Percentiles rank a stretch among this genome's conserved stretches.
Conservation (phyloP, 164 flowering plant genomes). For the Tetracentron sinense region DNA sequence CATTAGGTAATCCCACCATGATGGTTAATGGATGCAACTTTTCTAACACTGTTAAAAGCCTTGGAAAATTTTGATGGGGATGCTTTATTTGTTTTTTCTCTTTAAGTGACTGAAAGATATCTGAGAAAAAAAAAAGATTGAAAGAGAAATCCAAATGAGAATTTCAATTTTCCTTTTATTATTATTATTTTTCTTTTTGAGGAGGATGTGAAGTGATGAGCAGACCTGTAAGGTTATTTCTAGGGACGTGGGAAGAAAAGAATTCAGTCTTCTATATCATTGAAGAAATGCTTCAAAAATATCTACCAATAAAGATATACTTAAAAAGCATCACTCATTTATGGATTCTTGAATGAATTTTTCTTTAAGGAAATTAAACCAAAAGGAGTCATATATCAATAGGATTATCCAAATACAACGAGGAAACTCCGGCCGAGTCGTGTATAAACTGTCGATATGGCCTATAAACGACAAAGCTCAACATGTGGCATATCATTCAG, state of each 20-base stretch:
- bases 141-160: slow-evolving; percentile 34
- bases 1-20: slow-evolving; percentile 61
- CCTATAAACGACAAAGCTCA: too few relatives aligned
- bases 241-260: slow-evolving; percentile 67
- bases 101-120: slow-evolving; percentile 29
- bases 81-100: slow-evolving; percentile 29
- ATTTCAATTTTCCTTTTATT: slow-evolving; percentile 9
- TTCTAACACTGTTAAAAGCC: slow-evolving; percentile 33
- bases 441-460: too few relatives aligned
- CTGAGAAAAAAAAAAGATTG: too few relatives aligned
- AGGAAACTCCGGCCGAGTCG: not conserved
- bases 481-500: too few relatives aligned
- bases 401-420: too few relatives aligned
- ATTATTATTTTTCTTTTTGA: slow-evolving; percentile 20
- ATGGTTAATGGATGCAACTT: slow-evolving; percentile 57
- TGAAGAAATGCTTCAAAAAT: slow-evolving; percentile 6
- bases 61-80: slow-evolving; percentile 29
- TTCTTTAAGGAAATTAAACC: not conserved
- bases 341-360: too few relatives aligned
- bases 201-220: slow-evolving; percentile 45
- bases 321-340: too few relatives aligned
- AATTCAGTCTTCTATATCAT: slow-evolving; percentile 52
- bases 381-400: not conserved
- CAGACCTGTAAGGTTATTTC: slow-evolving; percentile 69
- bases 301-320: too few relatives aligned